phyloP scores from a whole-genome alignment of 2,329 filamentous ascomycete genomes.

The Tolypocladium sp. region DNA sequence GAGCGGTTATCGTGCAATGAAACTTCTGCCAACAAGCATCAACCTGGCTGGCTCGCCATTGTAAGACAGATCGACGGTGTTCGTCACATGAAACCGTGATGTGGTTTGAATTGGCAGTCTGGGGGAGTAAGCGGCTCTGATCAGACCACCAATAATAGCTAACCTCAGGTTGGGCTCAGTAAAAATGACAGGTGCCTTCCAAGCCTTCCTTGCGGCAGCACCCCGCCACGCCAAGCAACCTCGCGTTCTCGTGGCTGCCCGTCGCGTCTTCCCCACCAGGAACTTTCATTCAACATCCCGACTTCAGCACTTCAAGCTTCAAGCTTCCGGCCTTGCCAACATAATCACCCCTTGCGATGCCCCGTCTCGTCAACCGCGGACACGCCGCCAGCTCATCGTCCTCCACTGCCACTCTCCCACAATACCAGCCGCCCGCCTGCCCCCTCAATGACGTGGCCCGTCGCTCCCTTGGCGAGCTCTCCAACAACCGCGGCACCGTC shows the following conservation, averaged over 20 bases:
- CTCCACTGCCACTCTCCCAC: conserved; percentile 28
- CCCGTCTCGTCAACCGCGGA: conserved; percentile 20
- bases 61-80: background rate
- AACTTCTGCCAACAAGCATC: background rate
- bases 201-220: too few relatives aligned
- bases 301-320: too few relatives aligned
- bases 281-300: background rate
- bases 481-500: conserved; percentile 27
- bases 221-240: background rate
- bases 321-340: background rate
- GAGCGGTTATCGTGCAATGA: background rate
- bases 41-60: background rate
- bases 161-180: background rate
- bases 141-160: background rate
- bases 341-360: conserved; percentile 13
- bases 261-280: background rate
- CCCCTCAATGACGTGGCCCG: conserved; percentile 31
- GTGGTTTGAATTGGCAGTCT: too few relatives aligned
- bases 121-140: background rate
- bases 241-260: background rate
- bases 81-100: too few relatives aligned
- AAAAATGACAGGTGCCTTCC: background rate
- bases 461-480: conserved; percentile 32
- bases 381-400: conserved; percentile 6
- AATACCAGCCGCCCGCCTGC: conserved; percentile 39